phyloP scores from a whole-genome alignment of 2,329 filamentous ascomycete species.

The Laburnicola sp. region DNA sequence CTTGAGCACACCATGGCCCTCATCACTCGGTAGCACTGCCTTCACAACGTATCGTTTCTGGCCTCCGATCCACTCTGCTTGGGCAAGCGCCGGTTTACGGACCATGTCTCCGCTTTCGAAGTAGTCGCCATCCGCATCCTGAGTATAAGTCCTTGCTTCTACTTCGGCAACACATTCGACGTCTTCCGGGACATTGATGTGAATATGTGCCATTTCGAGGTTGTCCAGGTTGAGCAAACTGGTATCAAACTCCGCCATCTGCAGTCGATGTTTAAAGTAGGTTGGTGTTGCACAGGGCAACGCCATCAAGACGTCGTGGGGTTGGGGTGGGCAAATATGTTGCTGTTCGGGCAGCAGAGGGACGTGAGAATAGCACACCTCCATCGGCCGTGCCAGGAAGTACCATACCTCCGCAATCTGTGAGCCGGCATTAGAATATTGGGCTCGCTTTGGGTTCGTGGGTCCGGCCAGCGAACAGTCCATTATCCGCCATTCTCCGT shows the following conservation, averaged over 20 bases:
- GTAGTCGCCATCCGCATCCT: slow-evolving; percentile 84
- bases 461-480: slow-evolving; percentile 91
- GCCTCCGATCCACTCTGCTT: slow-evolving; percentile 87
- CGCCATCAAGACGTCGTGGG: slow-evolving; percentile 81
- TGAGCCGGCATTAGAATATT: slow-evolving; percentile 73
- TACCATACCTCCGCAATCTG: slow-evolving; percentile 83
- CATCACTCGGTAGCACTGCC: slow-evolving; percentile 85
- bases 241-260: slow-evolving; percentile 89
- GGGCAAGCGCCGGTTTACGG: slow-evolving; percentile 82
- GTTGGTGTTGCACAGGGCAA: slow-evolving; percentile 83
- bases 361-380: slow-evolving; percentile 95
- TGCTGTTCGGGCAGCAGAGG: slow-evolving; percentile 86
- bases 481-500: slow-evolving; percentile 95
- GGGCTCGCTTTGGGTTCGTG: slow-evolving; percentile 77
- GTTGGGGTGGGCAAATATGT: slow-evolving; percentile 86
- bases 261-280: slow-evolving; percentile 80
- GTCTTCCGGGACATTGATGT: slow-evolving; percentile 83
- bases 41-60: slow-evolving; percentile 93
- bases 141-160: slow-evolving; percentile 77
- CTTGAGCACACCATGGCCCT: slow-evolving; percentile 84
- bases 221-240: slow-evolving; percentile 83
- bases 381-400: slow-evolving; percentile 85
- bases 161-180: slow-evolving; percentile 92
- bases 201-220: slow-evolving; percentile 88
- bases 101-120: slow-evolving; percentile 90